Conservation (phyloP, 768 basidiomycete species). For the Boletus insuetus region DNA sequence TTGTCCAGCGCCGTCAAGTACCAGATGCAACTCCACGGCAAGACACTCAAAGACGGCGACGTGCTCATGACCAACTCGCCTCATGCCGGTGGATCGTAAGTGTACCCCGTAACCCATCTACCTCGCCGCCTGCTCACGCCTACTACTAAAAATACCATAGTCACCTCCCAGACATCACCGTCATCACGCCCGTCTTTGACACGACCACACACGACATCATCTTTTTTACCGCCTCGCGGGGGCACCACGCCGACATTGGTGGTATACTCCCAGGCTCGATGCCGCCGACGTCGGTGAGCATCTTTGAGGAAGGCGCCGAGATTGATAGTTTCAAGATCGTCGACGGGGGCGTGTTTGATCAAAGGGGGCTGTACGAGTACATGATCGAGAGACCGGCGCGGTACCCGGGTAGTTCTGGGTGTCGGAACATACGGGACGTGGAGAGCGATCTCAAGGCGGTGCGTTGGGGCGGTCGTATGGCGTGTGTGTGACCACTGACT, state of each 20-base stretch:
- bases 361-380: constrained; percentile 66
- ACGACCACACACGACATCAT: constrained; percentile 66
- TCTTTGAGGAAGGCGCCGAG: constrained; percentile 93
- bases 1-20: constrained; percentile 84
- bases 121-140: background rate
- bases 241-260: constrained; percentile 93
- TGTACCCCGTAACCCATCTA: constrained; percentile 16
- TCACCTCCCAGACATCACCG: constrained; percentile 85
- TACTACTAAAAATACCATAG: constrained; percentile 28
- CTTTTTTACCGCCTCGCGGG: constrained; percentile 91
- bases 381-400: constrained; percentile 80
- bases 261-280: constrained; percentile 92
- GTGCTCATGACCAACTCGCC: constrained; percentile 93
- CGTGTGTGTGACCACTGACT: background rate
- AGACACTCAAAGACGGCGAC: constrained; percentile 80
- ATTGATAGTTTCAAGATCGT: constrained; percentile 93
- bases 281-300: constrained; percentile 89
- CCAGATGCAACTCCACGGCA: constrained; percentile 77
- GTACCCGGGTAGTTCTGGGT: constrained; percentile 85
- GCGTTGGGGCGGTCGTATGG: constrained; percentile 24
- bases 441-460: constrained; percentile 92
- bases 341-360: constrained; percentile 74
- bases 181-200: constrained; percentile 90
- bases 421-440: constrained; percentile 82
- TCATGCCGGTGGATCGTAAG: constrained; percentile 83